Conservation (phyloP, 1,284 basidiomycete species). For the Trametes hirsuta region DNA sequence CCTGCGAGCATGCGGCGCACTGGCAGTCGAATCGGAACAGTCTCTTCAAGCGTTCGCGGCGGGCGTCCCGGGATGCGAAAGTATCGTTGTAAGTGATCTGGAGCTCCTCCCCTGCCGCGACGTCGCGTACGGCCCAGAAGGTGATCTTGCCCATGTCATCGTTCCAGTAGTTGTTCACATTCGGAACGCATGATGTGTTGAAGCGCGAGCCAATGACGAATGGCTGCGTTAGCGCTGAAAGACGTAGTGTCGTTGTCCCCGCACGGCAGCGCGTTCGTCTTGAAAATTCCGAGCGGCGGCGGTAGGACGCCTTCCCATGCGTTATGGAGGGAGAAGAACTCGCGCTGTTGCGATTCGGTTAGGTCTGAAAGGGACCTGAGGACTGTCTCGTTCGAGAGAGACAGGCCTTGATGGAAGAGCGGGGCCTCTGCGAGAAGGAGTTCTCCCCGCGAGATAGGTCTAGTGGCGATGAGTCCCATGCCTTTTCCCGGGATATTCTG, state of each 20-base stretch:
- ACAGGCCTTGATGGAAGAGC: conserved; percentile 4
- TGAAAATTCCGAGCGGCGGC: conserved; percentile 29
- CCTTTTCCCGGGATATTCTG: conserved; percentile 26
- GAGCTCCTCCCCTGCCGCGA: conserved; percentile 56
- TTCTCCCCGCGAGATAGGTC: conserved; percentile 13
- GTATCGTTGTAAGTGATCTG: conserved; percentile 60
- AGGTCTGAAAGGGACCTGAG: conserved; percentile 23
- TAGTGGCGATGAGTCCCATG: conserved; percentile 12
- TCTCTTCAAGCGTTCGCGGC: conserved; percentile 42
- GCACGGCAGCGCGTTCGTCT: conserved; percentile 31
- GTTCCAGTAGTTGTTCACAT: conserved; percentile 33
- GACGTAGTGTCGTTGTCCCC: conserved; percentile 15
- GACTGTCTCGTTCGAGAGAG: conserved; percentile 22
- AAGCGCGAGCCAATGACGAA: conserved; percentile 30
- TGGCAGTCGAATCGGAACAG: conserved; percentile 61
- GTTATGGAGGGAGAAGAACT: conserved; percentile 28
- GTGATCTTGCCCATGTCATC: conserved; percentile 22
- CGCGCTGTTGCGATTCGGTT: conserved; percentile 26
- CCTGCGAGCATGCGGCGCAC: conserved; percentile 45
- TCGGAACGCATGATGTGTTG: conserved; percentile 34
- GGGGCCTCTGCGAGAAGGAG: conserved; percentile 16
- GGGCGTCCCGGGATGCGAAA: conserved; percentile 39
- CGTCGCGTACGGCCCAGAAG: conserved; percentile 37
- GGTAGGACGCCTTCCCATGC: conserved; percentile 15
- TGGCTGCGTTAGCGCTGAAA: conserved; percentile 9